A percentile compares a stretch with the other conserved stretches of the same genome.
Conservation (phyloP, 179 eudicot genomes). For the Heliamphora pulchella region DNA sequence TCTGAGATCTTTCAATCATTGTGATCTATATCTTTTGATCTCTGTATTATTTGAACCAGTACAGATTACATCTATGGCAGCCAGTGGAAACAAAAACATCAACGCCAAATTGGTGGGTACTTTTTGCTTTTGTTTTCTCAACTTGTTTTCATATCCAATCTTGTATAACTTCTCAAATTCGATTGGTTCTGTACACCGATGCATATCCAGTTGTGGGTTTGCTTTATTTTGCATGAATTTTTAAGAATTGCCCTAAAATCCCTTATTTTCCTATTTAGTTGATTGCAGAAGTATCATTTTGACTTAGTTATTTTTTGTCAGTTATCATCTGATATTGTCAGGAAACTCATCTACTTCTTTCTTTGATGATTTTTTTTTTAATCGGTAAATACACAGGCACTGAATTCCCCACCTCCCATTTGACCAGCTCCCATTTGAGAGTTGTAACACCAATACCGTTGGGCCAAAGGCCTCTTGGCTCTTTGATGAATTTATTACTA, state of each 20-base stretch:
- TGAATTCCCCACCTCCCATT: too few relatives aligned
- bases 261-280: not conserved
- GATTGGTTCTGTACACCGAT: not conserved
- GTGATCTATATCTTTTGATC: not conserved
- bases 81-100: constrained; percentile 37
- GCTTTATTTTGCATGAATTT: not conserved
- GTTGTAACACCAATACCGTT: too few relatives aligned
- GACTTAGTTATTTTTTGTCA: not conserved
- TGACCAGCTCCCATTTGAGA: too few relatives aligned
- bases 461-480: too few relatives aligned
- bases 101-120: constrained; percentile 39
- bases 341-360: not conserved
- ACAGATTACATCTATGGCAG: constrained; percentile 28
- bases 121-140: not conserved
- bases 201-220: constrained; percentile 11
- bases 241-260: not conserved
- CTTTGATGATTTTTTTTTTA: not conserved
- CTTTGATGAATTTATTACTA: not conserved
- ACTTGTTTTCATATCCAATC: not conserved
- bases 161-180: not conserved
- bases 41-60: not conserved
- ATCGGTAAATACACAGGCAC: too few relatives aligned
- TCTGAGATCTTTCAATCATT: not conserved
- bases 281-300: not conserved
- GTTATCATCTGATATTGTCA: not conserved